phyloP scores from a whole-genome alignment of 495 filamentous ascomycete species.

The Xylaria curta region DNA sequence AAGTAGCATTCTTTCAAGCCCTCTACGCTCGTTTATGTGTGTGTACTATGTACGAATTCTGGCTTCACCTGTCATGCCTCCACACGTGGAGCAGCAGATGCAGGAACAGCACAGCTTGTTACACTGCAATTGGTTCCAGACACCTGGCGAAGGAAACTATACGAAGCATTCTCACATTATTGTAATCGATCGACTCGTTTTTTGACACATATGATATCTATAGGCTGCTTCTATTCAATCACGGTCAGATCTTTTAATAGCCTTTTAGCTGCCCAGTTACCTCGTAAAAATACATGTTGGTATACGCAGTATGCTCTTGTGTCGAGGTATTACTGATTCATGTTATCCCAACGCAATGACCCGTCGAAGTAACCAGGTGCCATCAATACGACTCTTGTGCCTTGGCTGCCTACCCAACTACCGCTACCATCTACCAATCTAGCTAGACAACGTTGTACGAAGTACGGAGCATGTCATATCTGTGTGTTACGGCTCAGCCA shows the following conservation, averaged over 20 bases:
- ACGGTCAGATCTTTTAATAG: slow-evolving; percentile 15
- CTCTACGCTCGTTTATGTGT: neutral
- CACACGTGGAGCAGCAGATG: slow-evolving; percentile 29
- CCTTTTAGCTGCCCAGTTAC: neutral
- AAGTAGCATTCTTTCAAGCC: slow-evolving; percentile 1
- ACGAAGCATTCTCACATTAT: neutral
- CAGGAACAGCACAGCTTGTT: slow-evolving; percentile 26
- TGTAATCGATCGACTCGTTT: slow-evolving; percentile 16
- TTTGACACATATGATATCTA: slow-evolving; percentile 18
- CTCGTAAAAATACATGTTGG: neutral
- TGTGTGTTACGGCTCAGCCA: neutral
- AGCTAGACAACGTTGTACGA: neutral
- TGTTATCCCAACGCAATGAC: slow-evolving; percentile 19
- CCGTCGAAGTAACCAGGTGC: slow-evolving; percentile 4
- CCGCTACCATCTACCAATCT: slow-evolving; percentile 7
- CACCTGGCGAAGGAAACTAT: neutral
- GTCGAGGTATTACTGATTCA: neutral
- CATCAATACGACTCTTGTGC: slow-evolving; percentile 1
- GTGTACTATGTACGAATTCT: neutral
- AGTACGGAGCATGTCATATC: neutral
- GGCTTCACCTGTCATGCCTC: slow-evolving; percentile 18
- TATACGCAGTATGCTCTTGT: neutral
- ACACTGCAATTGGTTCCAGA: neutral
- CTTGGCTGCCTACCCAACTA: slow-evolving; percentile 10
- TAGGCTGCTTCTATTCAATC: neutral